Percentiles rank a stretch among this genome's conserved stretches.
These are phyloP conservation scores for Spencermartinsiella ligniputridi DNA, from an alignment of 1,139 yeast species.

Conservation along the genomic window DNA sequence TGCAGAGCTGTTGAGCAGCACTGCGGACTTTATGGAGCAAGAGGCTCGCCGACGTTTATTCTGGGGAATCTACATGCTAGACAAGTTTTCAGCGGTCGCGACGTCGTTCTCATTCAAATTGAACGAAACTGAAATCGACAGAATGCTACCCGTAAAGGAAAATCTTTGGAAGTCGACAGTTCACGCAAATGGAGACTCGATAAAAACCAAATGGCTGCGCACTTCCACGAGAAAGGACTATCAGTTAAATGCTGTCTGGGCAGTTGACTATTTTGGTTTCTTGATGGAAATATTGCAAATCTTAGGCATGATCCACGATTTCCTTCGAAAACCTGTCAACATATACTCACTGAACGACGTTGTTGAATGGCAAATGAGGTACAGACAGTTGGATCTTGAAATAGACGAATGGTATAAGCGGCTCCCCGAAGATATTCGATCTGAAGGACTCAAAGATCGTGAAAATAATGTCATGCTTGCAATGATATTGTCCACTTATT, in stretches of 20 bases:
- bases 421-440: conserved; percentile 17
- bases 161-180: conserved; percentile 13
- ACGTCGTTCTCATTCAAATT: conserved; percentile 21
- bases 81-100: conserved; percentile 21
- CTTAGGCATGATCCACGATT: conserved; percentile 20
- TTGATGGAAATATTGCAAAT: conserved; percentile 18
- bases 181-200: neutral
- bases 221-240: conserved; percentile 4
- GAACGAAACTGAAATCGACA: conserved; percentile 17
- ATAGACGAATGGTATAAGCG: conserved; percentile 21
- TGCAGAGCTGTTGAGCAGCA: conserved; percentile 17
- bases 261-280: conserved; percentile 19
- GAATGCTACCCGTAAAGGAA: conserved; percentile 19
- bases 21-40: conserved; percentile 16
- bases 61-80: conserved; percentile 23
- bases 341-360: conserved; percentile 19
- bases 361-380: conserved; percentile 21
- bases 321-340: conserved; percentile 20
- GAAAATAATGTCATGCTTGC: conserved; percentile 18
- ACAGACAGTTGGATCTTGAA: conserved; percentile 20
- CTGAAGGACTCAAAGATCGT: conserved; percentile 1
- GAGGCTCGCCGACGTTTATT: conserved; percentile 22
- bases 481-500: conserved; percentile 30
- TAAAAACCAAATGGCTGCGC: conserved; percentile 15
- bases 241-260: neutral